These are phyloP conservation scores for Rhododendron williamsianum DNA, from an alignment of 148 eudicot genomes.

Conservation along the genomic window DNA sequence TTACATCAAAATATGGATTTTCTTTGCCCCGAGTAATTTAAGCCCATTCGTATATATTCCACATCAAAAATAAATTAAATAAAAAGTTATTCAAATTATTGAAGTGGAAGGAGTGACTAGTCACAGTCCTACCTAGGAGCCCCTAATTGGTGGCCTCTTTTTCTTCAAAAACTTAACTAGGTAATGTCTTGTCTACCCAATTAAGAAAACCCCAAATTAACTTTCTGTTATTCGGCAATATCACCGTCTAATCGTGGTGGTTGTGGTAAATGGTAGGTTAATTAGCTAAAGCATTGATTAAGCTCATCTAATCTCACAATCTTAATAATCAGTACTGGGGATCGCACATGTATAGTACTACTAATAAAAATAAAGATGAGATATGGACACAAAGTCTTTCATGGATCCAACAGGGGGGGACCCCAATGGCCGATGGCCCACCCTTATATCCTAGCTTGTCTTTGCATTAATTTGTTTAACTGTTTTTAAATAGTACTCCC, in stretches of 20 bases:
- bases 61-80: too few species aligned
- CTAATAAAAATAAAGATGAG: background rate
- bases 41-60: background rate
- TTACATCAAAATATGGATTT: too few species aligned
- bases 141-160: too few species aligned
- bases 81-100: background rate
- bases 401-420: background rate
- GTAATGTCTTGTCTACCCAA: background rate
- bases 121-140: background rate
- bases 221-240: background rate
- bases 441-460: background rate
- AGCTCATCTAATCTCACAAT: background rate
- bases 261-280: background rate
- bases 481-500: background rate
- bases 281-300: background rate
- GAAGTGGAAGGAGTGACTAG: background rate
- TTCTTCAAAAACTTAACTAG: background rate
- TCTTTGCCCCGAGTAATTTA: too few species aligned
- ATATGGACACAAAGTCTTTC: background rate
- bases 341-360: background rate
- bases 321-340: background rate
- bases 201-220: background rate
- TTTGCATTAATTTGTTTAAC: background rate
- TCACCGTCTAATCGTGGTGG: background rate
- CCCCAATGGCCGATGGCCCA: background rate